Evolutionary conservation across 75 land plant species (phyloP).

Genomic region (Cunninghamia lanceolata): DNA sequence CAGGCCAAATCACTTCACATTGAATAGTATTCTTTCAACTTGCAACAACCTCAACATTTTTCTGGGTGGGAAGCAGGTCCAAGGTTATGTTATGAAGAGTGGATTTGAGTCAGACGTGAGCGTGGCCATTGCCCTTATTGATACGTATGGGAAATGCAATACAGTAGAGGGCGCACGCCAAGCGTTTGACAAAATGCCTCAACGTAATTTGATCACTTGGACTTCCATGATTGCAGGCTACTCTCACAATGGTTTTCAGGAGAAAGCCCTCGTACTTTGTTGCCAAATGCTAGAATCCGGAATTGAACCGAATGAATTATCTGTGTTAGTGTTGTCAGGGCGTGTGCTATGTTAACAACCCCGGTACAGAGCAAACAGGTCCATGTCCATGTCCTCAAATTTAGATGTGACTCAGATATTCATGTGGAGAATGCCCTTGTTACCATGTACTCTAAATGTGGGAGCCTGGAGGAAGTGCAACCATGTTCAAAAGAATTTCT

Average conservation of each 20-base stretch:
- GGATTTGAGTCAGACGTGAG: conserved; percentile 43
- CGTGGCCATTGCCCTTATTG: conserved; percentile 56
- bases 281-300: conserved; percentile 9
- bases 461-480: background rate
- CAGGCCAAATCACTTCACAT: no score
- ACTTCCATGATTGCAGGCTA: conserved; percentile 39
- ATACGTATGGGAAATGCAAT: conserved; percentile 42
- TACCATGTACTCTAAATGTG: conserved; percentile 23
- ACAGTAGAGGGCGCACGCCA: no score
- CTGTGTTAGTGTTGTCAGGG: conserved; percentile 17
- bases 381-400: conserved; percentile 8
- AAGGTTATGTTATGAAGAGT: conserved; percentile 18
- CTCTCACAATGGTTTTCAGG: conserved; percentile 18
- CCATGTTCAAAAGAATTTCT: no score
- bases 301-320: conserved; percentile 18
- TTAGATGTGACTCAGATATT: background rate
- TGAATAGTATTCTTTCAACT: no score
- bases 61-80: conserved; percentile 19
- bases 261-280: conserved; percentile 12
- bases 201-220: no score
- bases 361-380: conserved; percentile 10
- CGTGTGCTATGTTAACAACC: conserved; percentile 3
- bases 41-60: no score
- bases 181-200: no score
- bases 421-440: conserved; percentile 19